Base-by-base conservation (phyloP, 2,329 filamentous ascomycete genomes). In the Stachybotrys echinatus region DNA sequence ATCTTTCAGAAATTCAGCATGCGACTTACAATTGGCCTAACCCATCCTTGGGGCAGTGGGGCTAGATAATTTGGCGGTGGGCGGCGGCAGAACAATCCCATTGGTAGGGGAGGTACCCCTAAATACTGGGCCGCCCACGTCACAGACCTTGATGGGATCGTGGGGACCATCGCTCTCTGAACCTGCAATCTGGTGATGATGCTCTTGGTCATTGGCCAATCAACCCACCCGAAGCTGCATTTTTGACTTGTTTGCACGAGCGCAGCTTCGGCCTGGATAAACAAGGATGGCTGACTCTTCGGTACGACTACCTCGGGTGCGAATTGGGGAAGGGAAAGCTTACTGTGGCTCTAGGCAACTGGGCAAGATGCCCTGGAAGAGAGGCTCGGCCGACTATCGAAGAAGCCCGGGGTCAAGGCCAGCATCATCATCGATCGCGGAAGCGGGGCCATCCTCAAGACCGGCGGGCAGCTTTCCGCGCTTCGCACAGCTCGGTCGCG, bases 321-420 rank as follows among this genome's bases (percentile, higher is more conserved):
- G 27, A 14, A 14, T 14, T 3, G 2, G 27, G 3, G 27, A 14
- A 34, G 10, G 27, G 10, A n/a, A 18, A n/a, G 10, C 38, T 40
- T 12, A 40, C 38, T 8, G 14, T 40, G 31, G 17, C 10, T 58
- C 55, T 57, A 74, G 67, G 57, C 66, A 48, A 73, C 71, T 58
- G 73, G 73, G 54, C 75, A 81, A 52, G 84, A 88, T 58, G 80
- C 79, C 40, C 77, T 88, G 52, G 79, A 82, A 48, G 80, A 83
- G 73, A 72, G 81, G 53, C 79, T 92, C 52, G 80, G 79, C 44
- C 84, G 87, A 18, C 75, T 94, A 42, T 83, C 86, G 39, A 86
- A 87, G 63, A 92, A 92, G 62, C 80, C 87, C 23, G 88, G 87
- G 53, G 88, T 94, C 47, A 87, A 88, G 65, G 88, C 86, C 58